Percentiles rank a stretch among this genome's conserved stretches.
Evolutionary conservation across 352 stramenopile species (phyloP).

Genomic region (Globisporangium nunn): DNA sequence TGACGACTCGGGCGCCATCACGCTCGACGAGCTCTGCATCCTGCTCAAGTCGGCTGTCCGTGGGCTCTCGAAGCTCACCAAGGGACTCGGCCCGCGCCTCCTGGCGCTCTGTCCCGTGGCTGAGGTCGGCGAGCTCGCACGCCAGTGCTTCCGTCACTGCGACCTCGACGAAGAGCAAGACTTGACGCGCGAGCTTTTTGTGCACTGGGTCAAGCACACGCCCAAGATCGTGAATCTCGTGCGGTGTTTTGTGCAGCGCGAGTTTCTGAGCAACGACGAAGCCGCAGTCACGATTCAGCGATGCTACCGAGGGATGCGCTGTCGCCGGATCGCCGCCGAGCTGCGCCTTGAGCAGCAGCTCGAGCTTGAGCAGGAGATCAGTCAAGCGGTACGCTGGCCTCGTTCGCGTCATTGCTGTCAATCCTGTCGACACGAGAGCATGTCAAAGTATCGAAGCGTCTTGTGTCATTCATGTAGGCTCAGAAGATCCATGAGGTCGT

Average conservation of each 20-base stretch:
- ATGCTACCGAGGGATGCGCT: slow-evolving; percentile 46
- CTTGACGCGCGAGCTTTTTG: slow-evolving; percentile 37
- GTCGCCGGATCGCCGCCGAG: slow-evolving; percentile 35
- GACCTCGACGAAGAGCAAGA: slow-evolving; percentile 67
- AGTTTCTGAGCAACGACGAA: slow-evolving; percentile 53
- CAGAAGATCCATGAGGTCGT: slow-evolving; percentile 63
- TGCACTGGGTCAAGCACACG: slow-evolving; percentile 58
- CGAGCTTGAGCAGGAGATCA: slow-evolving; percentile 45
- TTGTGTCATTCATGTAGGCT: slow-evolving; percentile 11
- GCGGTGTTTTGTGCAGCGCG: slow-evolving; percentile 60
- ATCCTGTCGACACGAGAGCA: not conserved
- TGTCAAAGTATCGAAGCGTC: not conserved
- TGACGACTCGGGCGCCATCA: slow-evolving; percentile 54
- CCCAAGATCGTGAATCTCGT: slow-evolving; percentile 69
- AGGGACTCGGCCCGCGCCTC: slow-evolving; percentile 48
- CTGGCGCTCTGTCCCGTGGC: slow-evolving; percentile 47
- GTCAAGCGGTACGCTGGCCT: slow-evolving; percentile 20
- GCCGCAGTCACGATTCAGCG: slow-evolving; percentile 46
- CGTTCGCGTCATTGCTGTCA: not conserved
- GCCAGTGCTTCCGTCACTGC: slow-evolving; percentile 56
- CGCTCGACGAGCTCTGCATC: slow-evolving; percentile 70
- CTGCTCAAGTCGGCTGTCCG: slow-evolving; percentile 64
- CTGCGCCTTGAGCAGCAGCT: slow-evolving; percentile 47
- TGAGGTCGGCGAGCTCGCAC: slow-evolving; percentile 48
- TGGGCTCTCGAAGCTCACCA: slow-evolving; percentile 59